These are phyloP conservation scores for Chlorokybus atmophyticus DNA, from an alignment of 139 green algal genomes.

Conservation along the genomic window DNA sequence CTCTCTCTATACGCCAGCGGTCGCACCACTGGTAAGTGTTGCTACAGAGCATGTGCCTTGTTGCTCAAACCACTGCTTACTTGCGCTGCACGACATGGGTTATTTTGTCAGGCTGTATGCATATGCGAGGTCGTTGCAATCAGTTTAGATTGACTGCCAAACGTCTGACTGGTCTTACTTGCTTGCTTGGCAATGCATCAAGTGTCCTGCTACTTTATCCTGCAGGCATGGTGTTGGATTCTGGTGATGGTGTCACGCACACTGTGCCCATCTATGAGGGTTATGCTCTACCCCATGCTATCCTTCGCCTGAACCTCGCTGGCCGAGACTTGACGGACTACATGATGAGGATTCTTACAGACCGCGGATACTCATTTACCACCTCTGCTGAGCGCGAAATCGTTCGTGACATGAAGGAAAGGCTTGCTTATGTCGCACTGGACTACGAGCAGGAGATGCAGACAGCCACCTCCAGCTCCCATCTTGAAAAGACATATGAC, in stretches of 20 bases:
- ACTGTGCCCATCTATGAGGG: slow-evolving; percentile 93
- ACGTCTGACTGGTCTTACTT: too few species aligned
- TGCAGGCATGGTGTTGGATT: slow-evolving; percentile 85
- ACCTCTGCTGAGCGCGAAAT: slow-evolving; percentile 96
- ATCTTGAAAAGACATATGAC: slow-evolving; percentile 87
- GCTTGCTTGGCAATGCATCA: too few species aligned
- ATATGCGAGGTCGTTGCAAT: too few species aligned
- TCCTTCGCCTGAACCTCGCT: slow-evolving; percentile 85
- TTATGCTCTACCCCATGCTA: slow-evolving; percentile 92
- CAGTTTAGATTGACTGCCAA: too few species aligned
- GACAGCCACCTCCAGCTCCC: slow-evolving; percentile 49
- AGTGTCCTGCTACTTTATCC: neutral
- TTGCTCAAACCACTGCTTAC: too few species aligned
- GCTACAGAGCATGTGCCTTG: neutral
- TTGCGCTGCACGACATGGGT: too few species aligned
- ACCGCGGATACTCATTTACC: slow-evolving; percentile 96
- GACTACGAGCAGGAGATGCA: slow-evolving; percentile 92
- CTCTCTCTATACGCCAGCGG: slow-evolving; percentile 93
- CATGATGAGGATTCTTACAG: slow-evolving; percentile 88
- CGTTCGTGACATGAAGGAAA: slow-evolving; percentile 99
- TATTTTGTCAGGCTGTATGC: too few species aligned
- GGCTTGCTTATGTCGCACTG: slow-evolving; percentile 94
- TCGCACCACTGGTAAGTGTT: slow-evolving; percentile 72
- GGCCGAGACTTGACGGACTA: slow-evolving; percentile 93
- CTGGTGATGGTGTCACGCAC: slow-evolving; percentile 89